phyloP scores from a whole-genome alignment of 768 basidiomycete genomes.

The Leccinum subtestaceum region DNA sequence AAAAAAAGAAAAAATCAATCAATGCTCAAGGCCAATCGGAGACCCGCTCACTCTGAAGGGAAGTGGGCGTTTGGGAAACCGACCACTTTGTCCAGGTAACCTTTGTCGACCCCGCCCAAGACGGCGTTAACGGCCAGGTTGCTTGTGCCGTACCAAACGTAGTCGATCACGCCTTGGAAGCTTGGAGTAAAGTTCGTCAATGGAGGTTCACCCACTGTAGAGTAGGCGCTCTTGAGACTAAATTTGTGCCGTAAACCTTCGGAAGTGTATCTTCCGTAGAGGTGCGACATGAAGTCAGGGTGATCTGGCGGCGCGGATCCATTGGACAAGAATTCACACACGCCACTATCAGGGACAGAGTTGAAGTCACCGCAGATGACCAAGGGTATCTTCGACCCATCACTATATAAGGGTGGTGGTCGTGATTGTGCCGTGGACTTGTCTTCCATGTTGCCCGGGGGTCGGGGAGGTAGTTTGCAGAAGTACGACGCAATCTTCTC shows the following conservation, averaged over 20 bases:
- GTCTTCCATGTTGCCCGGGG: slow-evolving; percentile 38
- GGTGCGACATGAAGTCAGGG: slow-evolving; percentile 87
- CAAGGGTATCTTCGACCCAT: slow-evolving; percentile 86
- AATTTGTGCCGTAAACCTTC: slow-evolving; percentile 82
- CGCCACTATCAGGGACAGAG: slow-evolving; percentile 80
- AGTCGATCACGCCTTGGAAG: slow-evolving; percentile 86
- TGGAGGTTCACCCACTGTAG: slow-evolving; percentile 53
- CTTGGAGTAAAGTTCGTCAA: slow-evolving; percentile 90
- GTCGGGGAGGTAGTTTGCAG: slow-evolving; percentile 72
- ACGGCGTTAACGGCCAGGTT: slow-evolving; percentile 77
- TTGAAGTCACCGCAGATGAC: slow-evolving; percentile 97
- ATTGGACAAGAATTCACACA: slow-evolving; percentile 84
- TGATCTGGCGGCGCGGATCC: slow-evolving; percentile 73
- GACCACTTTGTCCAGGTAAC: slow-evolving; percentile 85
- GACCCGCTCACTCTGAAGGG: slow-evolving; percentile 84
- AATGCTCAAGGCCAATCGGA: slow-evolving; percentile 3
- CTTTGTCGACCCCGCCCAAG: slow-evolving; percentile 82
- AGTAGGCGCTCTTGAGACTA: slow-evolving; percentile 83
- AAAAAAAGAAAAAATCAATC: slow-evolving; percentile 14
- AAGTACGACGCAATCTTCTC: slow-evolving; percentile 87
- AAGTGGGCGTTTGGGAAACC: slow-evolving; percentile 97
- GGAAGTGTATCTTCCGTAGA: slow-evolving; percentile 89
- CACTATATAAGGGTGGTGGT: slow-evolving; percentile 67
- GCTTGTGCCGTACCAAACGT: slow-evolving; percentile 84
- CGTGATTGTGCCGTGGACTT: slow-evolving; percentile 34